Base-by-base conservation (phyloP, 805 yeast species). In the Wickerhamomyces strasburgensis region DNA sequence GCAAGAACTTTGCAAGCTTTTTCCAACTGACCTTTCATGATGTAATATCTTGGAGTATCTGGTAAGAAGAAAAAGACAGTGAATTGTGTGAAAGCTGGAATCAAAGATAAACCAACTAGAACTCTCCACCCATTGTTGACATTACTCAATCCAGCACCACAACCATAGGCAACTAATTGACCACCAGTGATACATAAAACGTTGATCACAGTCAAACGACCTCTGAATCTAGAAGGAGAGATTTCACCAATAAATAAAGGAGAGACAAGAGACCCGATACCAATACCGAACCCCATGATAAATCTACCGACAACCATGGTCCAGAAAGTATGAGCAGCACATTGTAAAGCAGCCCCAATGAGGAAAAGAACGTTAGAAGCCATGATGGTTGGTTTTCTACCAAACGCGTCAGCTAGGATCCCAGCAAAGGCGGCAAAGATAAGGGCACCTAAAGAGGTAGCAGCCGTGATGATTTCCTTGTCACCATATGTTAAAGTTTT, bases 241-340 rank as follows among this genome's bases (percentile, higher is more conserved):
- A 89, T 73, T 61, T 90, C 98, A 38, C 87, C 71, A 44, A 90
- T 84, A 70, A 88, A 89, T 39, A 90, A 68, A 1, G 98, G 98
- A n/a, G 98, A 87, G 38, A 87, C 82, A 37, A 90, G 67, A 3
- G 97, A 88, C 1, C 97, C 98, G 38, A 85, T 73, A 49, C 98
- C 98, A 19, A 90, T 97, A 51, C 96, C 98, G 61, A 85, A 84
- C 14, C 98, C 98, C 82, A 93, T 84, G 33, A 90, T 68, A 47
- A 93, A 81, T 58, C 98, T 74, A 30, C 98, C 98, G 11, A 66
- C 79, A 45, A 86, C 80, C 98, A 90, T 90, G 31, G 83, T 79
- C 94, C 96, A 86, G 42, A 87, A 80, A 4, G 80, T 67, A 37
- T 76, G 74, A 7, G 97, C 78, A 21, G 81, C 84, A 40, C 93